Base-by-base conservation (phyloP, 495 filamentous ascomycete species). In the Aspergillus steynii region DNA sequence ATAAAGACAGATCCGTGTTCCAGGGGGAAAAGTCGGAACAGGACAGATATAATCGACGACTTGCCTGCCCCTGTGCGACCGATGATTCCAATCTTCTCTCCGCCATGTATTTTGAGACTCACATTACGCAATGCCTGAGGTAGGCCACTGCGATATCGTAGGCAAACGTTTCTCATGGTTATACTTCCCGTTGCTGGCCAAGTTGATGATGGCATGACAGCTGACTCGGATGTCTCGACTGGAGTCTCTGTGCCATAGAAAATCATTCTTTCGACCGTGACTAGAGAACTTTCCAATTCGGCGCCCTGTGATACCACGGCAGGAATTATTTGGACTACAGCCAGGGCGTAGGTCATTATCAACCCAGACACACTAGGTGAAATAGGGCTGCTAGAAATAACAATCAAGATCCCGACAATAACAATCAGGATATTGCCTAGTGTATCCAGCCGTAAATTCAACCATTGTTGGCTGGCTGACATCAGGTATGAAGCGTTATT, bases 51-150 rank as follows among this genome's bases (percentile, higher is more conserved):
- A 79, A 98, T 96, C 61, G 86, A 90, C 46, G 90, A 93, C 76
- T 98, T 98, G 34, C 94, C 94, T 0, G 95, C 95, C 5, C 94
- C 94, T 0, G 94, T 98, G 25, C 95, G 87, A 2, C 94, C 94
- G 31, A 98, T 91, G 54, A 98, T 89, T 15, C 95, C 94, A 58
- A 98, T 92, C 28, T 93, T 85, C 78, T 96, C 93, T 51, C 95
- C 95, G n/a, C 90, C 92, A 15, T 71, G 74, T 15, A 98, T 82
- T 54, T 89, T 85, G 82, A 97, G 88, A 57, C 72, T 82, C 10
- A 98, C 75, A 1, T 89, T 88, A 59, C 89, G 84, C 2, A 98
- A 83, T 0, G 97, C 93, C 1, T 97, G 83, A 0, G 95, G 94
- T 0, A 98, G 78, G 0, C 87, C 88, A 0, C 75, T 80, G n/a